A percentile compares a stretch with the other conserved stretches of the same genome.
These are phyloP conservation scores for Gomphus bonarii DNA, from an alignment of 1,284 basidiomycete species.

Conservation along the genomic window DNA sequence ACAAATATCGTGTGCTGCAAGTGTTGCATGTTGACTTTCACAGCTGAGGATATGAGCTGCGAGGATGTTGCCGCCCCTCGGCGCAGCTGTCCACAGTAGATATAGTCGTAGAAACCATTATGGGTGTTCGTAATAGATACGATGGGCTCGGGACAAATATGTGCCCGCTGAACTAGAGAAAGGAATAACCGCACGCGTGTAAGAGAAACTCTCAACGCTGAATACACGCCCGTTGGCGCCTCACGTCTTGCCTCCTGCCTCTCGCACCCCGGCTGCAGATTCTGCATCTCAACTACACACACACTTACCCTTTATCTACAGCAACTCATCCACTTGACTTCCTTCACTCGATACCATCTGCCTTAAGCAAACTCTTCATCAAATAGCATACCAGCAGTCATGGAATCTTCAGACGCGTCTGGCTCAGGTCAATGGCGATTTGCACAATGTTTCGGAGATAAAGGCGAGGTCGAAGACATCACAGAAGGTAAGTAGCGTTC, in stretches of 20 bases:
- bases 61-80: no score
- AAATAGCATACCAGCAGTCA: slow-evolving; percentile 18
- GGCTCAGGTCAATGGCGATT: slow-evolving; percentile 92
- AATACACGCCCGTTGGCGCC: slow-evolving; percentile 10
- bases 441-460: slow-evolving; percentile 99
- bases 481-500: slow-evolving; percentile 72
- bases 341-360: slow-evolving; percentile 9
- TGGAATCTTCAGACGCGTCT: slow-evolving; percentile 56
- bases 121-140: background rate
- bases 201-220: background rate
- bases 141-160: background rate
- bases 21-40: no score
- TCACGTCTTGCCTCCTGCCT: slow-evolving; percentile 8
- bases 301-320: background rate
- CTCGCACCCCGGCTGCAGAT: slow-evolving; percentile 5
- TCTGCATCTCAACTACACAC: background rate
- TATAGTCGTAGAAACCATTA: background rate
- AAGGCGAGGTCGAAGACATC: slow-evolving; percentile 98
- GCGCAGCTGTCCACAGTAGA: background rate
- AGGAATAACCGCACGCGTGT: background rate
- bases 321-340: background rate
- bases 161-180: background rate
- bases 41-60: no score
- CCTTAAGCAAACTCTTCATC: slow-evolving; percentile 15
- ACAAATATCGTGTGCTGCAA: no score